phyloP scores from a whole-genome alignment of 2,329 filamentous ascomycete genomes.

The Ophiocordyceps unilateralis region DNA sequence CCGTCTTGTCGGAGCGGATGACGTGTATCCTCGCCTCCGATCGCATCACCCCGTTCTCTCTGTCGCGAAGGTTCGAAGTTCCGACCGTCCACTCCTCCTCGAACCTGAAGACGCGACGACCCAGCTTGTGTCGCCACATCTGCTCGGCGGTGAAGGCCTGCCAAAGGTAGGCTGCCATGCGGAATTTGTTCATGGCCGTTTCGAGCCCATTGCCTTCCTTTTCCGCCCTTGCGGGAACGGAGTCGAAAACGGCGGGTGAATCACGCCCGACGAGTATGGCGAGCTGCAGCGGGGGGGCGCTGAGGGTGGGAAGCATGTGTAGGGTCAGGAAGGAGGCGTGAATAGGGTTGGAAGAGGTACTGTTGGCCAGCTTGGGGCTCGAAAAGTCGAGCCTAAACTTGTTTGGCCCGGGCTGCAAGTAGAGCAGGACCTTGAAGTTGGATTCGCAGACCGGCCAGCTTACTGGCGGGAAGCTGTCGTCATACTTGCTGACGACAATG shows the following conservation, averaged over 20 bases:
- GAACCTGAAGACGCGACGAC: conserved; percentile 71
- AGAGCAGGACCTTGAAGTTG: conserved; percentile 80
- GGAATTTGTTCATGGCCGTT: conserved; percentile 71
- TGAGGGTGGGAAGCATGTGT: conserved; percentile 69
- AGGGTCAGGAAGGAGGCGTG: conserved; percentile 69
- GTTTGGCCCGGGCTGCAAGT: conserved; percentile 85
- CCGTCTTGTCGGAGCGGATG: conserved; percentile 66
- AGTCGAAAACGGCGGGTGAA: conserved; percentile 72
- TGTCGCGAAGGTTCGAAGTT: conserved; percentile 60
- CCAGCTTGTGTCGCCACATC: conserved; percentile 80
- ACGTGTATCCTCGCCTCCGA: conserved; percentile 85
- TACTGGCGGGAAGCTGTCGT: conserved; percentile 69
- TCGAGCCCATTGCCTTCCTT: conserved; percentile 71
- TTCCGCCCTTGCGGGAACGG: conserved; percentile 55
- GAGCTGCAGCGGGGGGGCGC: conserved; percentile 70
- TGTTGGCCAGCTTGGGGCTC: conserved; percentile 62
- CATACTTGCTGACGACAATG: conserved; percentile 62
- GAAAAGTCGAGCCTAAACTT: conserved; percentile 74
- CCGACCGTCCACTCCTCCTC: conserved; percentile 92
- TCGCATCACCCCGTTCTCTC: conserved; percentile 54
- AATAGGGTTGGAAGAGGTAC: conserved; percentile 45
- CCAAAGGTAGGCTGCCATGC: conserved; percentile 92
- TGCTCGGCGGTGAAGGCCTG: conserved; percentile 94
- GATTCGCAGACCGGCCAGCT: conserved; percentile 79
- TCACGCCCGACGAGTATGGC: conserved; percentile 80